Percentiles rank a stretch among this genome's conserved stretches.
Conservation (phyloP, 306 rosid species). For the Cicer pinnatifidum region DNA sequence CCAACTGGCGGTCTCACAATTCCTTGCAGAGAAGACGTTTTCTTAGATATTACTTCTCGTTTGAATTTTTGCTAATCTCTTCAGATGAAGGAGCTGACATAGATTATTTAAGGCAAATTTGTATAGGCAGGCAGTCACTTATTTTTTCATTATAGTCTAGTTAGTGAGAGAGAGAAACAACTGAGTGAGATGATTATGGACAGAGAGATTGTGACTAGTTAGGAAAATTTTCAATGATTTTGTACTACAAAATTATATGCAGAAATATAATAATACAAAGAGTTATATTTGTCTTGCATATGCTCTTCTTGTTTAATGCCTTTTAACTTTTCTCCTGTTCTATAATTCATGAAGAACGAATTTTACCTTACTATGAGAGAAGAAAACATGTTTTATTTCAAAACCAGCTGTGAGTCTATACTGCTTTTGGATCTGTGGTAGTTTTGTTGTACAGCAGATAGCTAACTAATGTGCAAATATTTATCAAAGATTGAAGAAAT, state of each 20-base stretch:
- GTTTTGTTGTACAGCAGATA: no score
- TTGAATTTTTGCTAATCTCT: background rate
- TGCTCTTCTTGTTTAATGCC: background rate
- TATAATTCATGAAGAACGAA: background rate
- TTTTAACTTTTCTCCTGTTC: background rate
- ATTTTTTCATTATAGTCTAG: background rate
- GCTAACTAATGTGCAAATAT: no score
- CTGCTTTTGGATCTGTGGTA: no score
- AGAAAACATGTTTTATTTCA: background rate
- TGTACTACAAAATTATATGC: no score
- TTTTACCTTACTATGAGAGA: background rate
- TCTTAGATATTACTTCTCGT: constrained; percentile 39
- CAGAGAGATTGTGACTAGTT: background rate
- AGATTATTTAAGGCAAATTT: constrained; percentile 27
- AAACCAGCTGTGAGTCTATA: no score
- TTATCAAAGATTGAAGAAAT: no score
- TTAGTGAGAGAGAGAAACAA: background rate
- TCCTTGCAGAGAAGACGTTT: constrained; percentile 47
- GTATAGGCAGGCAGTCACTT: background rate
- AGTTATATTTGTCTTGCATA: background rate
- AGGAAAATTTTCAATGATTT: background rate
- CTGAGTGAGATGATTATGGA: background rate
- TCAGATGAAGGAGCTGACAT: background rate
- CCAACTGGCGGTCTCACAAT: constrained; percentile 58
- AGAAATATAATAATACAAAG: no score